Evolutionary conservation across 2,329 filamentous ascomycete genomes (phyloP), one percentile per base, ranked within the genome.

Genomic region (Trichoderma citrinoviride): DNA sequence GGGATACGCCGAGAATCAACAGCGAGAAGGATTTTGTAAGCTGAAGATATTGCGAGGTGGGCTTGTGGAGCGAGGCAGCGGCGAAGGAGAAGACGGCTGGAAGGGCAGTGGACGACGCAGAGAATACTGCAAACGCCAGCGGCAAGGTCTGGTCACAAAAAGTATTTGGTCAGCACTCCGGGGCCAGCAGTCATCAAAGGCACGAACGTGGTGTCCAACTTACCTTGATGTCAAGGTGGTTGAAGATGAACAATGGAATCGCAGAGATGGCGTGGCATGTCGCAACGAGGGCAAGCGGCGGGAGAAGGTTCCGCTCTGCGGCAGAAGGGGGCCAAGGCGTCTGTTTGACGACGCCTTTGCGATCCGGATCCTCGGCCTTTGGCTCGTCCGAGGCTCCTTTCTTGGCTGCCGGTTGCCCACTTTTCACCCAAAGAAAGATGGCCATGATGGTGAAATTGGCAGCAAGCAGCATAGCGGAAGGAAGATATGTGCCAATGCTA

Each of bases 401-500:
- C n/a, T 52, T 29, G 5, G 27, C 25, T 2, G n/a, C 33, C 61
- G 79, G 64, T 64, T 85, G 84, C 1, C 94, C 94, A 71, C 92
- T 97, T 76, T 91, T 88, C 17, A 97, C 84, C 95, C 95, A 99
- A n/a, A 97, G 81, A 17, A 89, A 89, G 70, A 98, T 94, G 5
- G 94, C 92, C 82, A 94, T 96, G 74, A 99, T 94, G 33, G 91
- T 97, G 73, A 98, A 98, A 76, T 93, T 97, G 49, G 89, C 90
- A 2, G 95, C 95, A 65, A 99, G 85, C 57, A 98, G 79, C 95
- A 99, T 99, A n/a, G 95, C 95, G 71, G 92, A 96, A 0, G 95
- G 95, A 3, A 99, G 83, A 74, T 99, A 99, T 1, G 94, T 99
- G 17, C 95, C 95, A 68, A 99, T 99, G 77, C 93, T 98, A 70